Evolutionary conservation across 2,329 filamentous ascomycete genomes (phyloP).

Genomic region (Rhytidhysteron rufulum): DNA sequence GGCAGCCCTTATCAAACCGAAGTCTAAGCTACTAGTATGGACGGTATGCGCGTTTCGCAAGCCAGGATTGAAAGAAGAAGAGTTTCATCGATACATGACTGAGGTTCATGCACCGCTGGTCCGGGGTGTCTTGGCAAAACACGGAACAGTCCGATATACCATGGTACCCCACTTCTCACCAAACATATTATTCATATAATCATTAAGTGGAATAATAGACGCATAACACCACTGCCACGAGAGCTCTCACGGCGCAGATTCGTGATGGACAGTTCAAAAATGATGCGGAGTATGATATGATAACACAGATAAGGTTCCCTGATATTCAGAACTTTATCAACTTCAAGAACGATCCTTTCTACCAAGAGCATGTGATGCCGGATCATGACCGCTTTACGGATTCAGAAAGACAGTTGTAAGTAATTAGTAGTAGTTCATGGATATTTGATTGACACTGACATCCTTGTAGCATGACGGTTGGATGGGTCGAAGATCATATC

Average conservation of each 20-base stretch:
- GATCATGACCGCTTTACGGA: constrained; percentile 33
- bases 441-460: not conserved
- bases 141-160: constrained; percentile 25
- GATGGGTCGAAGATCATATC: constrained; percentile 17
- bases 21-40: constrained; percentile 13
- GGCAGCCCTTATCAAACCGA: too few species aligned
- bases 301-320: constrained; percentile 30
- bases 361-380: constrained; percentile 19
- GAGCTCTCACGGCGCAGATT: constrained; percentile 18
- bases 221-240: constrained; percentile 23
- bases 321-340: constrained; percentile 24
- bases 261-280: constrained; percentile 22
- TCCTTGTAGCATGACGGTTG: constrained; percentile 12
- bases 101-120: constrained; percentile 21
- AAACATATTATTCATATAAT: not conserved
- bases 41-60: constrained; percentile 29
- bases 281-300: constrained; percentile 25
- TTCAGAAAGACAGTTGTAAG: constrained; percentile 11
- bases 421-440: not conserved
- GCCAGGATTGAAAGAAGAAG: constrained; percentile 24
- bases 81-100: constrained; percentile 24
- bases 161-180: constrained; percentile 18
- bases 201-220: constrained; percentile 7
- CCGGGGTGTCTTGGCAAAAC: constrained; percentile 22
- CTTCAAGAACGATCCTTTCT: constrained; percentile 28